These are phyloP conservation scores for Evansstolkia leycettana DNA, from an alignment of 495 filamentous ascomycete species.

Conservation along the genomic window DNA sequence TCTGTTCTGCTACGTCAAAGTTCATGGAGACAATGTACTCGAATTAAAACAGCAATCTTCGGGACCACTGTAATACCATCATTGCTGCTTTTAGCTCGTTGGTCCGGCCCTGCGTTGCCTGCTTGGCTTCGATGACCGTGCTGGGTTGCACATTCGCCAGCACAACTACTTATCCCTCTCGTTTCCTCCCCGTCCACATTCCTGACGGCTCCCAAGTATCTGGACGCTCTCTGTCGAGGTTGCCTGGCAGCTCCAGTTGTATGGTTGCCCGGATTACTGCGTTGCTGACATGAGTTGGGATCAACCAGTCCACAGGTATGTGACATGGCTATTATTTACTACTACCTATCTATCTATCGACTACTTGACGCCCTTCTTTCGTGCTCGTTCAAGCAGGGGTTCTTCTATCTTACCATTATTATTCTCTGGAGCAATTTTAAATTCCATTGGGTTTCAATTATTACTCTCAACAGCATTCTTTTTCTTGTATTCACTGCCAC, in stretches of 20 bases:
- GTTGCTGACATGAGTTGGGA: conserved; percentile 63
- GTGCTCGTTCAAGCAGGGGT: conserved; percentile 16
- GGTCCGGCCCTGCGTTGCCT: too few relatives aligned
- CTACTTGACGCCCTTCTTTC: conserved; percentile 1
- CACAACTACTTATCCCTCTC: conserved; percentile 10
- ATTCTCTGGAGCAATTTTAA: conserved; percentile 5
- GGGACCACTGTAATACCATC: too few relatives aligned
- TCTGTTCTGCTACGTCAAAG: too few relatives aligned
- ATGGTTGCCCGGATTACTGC: conserved; percentile 30
- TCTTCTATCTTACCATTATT: conserved; percentile 1
- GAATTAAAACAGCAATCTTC: too few relatives aligned
- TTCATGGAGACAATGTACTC: too few relatives aligned
- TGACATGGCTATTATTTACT: conserved; percentile 8
- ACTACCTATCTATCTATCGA: conserved; percentile 1
- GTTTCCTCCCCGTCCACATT: conserved; percentile 11
- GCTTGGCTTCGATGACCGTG: conserved; percentile 23
- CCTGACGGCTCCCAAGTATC: background rate
- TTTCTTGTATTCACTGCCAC: background rate
- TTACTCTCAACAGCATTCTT: too few relatives aligned
- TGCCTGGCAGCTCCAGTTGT: conserved; percentile 28
- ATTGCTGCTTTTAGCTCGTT: too few relatives aligned
- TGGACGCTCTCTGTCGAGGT: conserved; percentile 9
- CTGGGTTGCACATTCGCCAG: conserved; percentile 14
- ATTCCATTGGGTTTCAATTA: too few relatives aligned
- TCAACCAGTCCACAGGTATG: conserved; percentile 60